Base-by-base conservation (phyloP, 306 rosid species). In the Abrus precatorius region DNA sequence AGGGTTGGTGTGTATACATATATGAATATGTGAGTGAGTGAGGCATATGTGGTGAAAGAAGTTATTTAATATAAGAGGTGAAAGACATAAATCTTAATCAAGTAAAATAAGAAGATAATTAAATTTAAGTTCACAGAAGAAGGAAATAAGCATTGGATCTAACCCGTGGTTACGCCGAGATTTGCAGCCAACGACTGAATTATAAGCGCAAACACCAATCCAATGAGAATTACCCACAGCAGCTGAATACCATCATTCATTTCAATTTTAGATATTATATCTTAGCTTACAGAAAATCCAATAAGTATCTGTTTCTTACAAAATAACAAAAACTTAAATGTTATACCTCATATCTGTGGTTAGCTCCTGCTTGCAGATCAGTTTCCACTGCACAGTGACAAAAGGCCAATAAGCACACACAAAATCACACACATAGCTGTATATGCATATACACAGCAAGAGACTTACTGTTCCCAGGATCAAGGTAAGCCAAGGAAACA, bases 351-450 rank as follows among this genome's bases (percentile, higher is more conserved):
- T 84, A 94, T 87, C 83, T 43, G 72, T 94, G 92, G 63, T 77
- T 80, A 47, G 97, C 94, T 81, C 97, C 97, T 10, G 98, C 98
- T 88, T 94, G 98, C 48, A 94, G 87, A 85, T 94, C 98, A 83
- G 97, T 94, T 87, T 94, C 95, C 97, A 94, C 97, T 94, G 87
- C 34, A 0, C 45, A 38, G 63, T n/a, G 57, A 5, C 20, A 76
- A 76, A 77, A 9, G 69, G 55, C 20, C n/a, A 29, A 3, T 14
- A 41, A 0, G 13, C 48, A n/a, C 9, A 9, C 2, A 9, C 5
- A 10, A 28, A 33, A 4, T 40, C 0, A 3, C 0, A 50, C 5
- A 27, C 0, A 9, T 5, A 38, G 20, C 20, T 20, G 9, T 34
- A 63, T 2, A 20, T 29, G 1, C 1, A 34, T 1, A 1, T 4